Percentiles rank a stretch among this genome's conserved stretches.
These are phyloP conservation scores for Hypoxylon fragiforme DNA, from an alignment of 495 filamentous ascomycete species.

Conservation along the genomic window DNA sequence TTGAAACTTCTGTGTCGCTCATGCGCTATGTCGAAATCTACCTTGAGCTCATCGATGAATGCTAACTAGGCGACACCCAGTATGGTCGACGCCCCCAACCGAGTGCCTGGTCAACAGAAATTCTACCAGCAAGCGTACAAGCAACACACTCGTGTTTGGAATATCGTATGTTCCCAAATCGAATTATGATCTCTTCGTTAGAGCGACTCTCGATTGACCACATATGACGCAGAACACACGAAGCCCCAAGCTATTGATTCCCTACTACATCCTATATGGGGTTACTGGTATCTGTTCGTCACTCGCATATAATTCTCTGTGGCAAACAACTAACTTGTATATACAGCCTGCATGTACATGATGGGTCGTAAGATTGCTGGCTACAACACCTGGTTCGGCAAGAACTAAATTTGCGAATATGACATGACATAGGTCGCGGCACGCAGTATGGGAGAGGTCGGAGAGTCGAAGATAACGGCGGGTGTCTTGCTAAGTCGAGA, in stretches of 20 bases:
- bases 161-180: conserved; percentile 66
- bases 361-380: conserved; percentile 62
- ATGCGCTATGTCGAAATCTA: conserved; percentile 1
- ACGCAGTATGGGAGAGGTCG: conserved; percentile 3
- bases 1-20: conserved; percentile 4
- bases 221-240: conserved; percentile 59
- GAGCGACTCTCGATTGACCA: conserved; percentile 24
- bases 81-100: conserved; percentile 80
- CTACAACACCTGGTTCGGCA: conserved; percentile 86
- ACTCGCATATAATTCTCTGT: neutral
- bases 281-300: conserved; percentile 55
- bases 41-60: conserved; percentile 11
- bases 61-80: conserved; percentile 40
- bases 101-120: conserved; percentile 80
- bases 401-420: conserved; percentile 51
- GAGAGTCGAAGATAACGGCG: conserved; percentile 14
- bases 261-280: conserved; percentile 74
- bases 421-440: neutral
- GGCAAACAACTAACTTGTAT: conserved; percentile 53
- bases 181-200: neutral
- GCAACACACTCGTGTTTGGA: conserved; percentile 74
- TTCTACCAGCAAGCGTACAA: conserved; percentile 79
- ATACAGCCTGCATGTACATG: conserved; percentile 62
- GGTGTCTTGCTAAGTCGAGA: conserved; percentile 20
- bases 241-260: conserved; percentile 67